phyloP scores from a whole-genome alignment of 768 basidiomycete genomes.

The Neoboletus subvelutipes region DNA sequence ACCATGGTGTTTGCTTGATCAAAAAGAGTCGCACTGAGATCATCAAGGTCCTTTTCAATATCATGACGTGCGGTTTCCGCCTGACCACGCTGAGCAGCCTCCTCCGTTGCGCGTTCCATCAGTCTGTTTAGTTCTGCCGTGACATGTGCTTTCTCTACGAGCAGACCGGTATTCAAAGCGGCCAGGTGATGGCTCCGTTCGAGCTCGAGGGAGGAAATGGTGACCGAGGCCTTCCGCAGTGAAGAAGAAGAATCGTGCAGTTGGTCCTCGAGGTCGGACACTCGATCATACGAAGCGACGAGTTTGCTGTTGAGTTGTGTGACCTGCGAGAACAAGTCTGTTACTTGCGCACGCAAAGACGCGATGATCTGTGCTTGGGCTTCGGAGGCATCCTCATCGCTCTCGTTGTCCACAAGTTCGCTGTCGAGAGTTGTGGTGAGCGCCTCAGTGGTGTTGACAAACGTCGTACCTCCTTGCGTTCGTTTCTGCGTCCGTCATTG shows the following conservation, averaged over 20 bases:
- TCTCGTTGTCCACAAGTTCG: constrained; percentile 12
- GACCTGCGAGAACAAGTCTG: constrained; percentile 88
- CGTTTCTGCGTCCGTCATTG: constrained; percentile 14
- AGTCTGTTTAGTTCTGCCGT: constrained; percentile 88
- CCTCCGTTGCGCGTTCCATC: constrained; percentile 94
- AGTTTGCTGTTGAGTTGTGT: constrained; percentile 90
- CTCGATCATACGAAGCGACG: constrained; percentile 86
- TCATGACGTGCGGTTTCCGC: constrained; percentile 79
- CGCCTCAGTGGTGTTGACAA: neutral
- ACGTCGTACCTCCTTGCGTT: constrained; percentile 14
- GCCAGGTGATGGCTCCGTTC: constrained; percentile 87
- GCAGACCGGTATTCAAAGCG: constrained; percentile 84
- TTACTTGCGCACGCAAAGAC: constrained; percentile 76
- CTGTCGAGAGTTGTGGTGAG: constrained; percentile 9
- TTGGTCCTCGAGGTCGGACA: constrained; percentile 91
- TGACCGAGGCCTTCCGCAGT: constrained; percentile 57
- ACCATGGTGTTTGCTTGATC: constrained; percentile 97
- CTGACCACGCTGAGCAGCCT: constrained; percentile 86
- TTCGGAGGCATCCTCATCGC: constrained; percentile 42
- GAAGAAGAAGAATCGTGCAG: constrained; percentile 66
- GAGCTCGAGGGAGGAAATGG: constrained; percentile 76
- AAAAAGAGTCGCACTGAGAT: constrained; percentile 88
- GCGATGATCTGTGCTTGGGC: constrained; percentile 84
- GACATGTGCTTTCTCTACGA: constrained; percentile 91
- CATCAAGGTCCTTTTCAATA: constrained; percentile 94